Conservation (phyloP, 805 yeast species). For the Lachancea kluyveri region DNA sequence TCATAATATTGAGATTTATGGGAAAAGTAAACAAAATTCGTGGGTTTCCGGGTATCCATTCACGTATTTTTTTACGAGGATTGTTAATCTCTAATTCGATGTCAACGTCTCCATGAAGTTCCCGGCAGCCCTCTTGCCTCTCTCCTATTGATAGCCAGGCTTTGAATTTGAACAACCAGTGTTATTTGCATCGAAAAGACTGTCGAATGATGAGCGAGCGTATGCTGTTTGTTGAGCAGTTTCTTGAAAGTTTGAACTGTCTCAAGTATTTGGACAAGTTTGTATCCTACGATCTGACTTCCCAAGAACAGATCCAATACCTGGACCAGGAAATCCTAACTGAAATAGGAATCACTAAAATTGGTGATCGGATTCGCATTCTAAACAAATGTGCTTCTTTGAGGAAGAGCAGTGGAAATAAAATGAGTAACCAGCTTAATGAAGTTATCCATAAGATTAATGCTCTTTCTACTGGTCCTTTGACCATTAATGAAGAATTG, state of each 20-base stretch:
- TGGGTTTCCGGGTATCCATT: too few species aligned
- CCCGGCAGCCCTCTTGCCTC: too few species aligned
- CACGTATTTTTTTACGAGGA: too few species aligned
- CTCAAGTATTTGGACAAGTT: conserved; percentile 18
- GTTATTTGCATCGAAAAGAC: too few species aligned
- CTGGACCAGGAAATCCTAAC: conserved; percentile 57
- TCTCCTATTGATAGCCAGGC: too few species aligned
- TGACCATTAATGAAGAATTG: conserved; percentile 22
- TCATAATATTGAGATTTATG: too few species aligned
- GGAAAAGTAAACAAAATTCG: too few species aligned
- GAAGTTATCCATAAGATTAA: conserved; percentile 21
- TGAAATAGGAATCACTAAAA: conserved; percentile 65
- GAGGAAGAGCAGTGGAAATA: conserved; percentile 27
- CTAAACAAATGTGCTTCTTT: conserved; percentile 45
- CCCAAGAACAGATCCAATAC: conserved; percentile 23
- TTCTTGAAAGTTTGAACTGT: conserved; percentile 20
- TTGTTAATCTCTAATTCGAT: too few species aligned
- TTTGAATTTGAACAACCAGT: too few species aligned
- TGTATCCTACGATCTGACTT: conserved; percentile 15
- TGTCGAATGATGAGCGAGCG: conserved; percentile 9
- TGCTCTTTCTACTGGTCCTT: conserved; percentile 15
- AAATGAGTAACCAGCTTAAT: conserved; percentile 12
- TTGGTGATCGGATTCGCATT: conserved; percentile 78
- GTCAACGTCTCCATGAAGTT: too few species aligned
- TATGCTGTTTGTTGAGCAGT: conserved; percentile 15